Base-by-base conservation (phyloP, 1,284 basidiomycete genomes). In the Mycena sp. region DNA sequence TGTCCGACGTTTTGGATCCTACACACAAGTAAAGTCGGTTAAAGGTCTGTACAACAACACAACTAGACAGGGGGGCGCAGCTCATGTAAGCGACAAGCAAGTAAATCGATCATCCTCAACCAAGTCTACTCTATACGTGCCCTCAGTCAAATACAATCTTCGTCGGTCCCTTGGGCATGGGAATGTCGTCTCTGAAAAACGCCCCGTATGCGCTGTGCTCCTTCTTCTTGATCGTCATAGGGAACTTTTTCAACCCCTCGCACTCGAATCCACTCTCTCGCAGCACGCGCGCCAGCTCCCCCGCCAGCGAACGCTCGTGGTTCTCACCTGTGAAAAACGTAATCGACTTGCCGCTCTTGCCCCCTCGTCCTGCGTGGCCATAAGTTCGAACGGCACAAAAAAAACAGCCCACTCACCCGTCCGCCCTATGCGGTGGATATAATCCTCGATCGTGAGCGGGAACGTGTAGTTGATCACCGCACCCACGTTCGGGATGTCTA, bases 201-300 rank as follows among this genome's bases (percentile, higher is more conserved):
- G 93, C 93, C 7, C 92, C 92, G 68, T 93, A 94, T 52, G 86
- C 90, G 51, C 90, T 81, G 70, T 96, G 94, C 63, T 91, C 89
- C 84, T 93, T 96, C 84, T 98, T 98, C 84, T 98, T 98, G 81
- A 99, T 96, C 52, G 95, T 93, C 84, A 95, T 94, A 35, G 96
- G 95, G 85, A 99, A 99, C 74, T 91, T 91, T 72, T 90, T 87
- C 79, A 98, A 83, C 25, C 81, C 90, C 72, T 93, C 88, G 50
- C 90, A 89, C 65, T 90, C 85, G 69, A 90, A 95, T 23, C 93
- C 94, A 29, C 93, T 92, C 74, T 99, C 98, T 62, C 92, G 84
- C 57, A 99, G 83, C 41, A 99, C 94, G 12, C 94, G 87, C 72
- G 95, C 95, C 59, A 99, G 87, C 77, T 99, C 97, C 12, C 98